Base-by-base conservation (phyloP, 2,329 filamentous ascomycete species). In the Lojkania enalia region DNA sequence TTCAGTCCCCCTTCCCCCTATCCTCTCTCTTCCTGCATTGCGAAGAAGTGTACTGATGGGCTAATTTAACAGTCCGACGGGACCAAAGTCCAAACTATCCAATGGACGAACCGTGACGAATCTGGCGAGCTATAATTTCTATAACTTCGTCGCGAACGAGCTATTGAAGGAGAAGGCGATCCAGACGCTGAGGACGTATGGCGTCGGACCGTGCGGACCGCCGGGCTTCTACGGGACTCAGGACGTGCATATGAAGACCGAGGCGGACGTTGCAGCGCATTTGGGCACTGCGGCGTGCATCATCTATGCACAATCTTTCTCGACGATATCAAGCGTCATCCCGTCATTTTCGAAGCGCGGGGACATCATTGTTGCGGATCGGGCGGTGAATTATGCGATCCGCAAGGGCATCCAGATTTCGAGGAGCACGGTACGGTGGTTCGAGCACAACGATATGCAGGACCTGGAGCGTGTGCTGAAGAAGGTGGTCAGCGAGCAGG, bases 191-290 rank as follows among this genome's bases (percentile, higher is more conserved):
- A 88, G 92, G 48, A 95, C 88, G 15, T 99, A 99, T 61, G 94
- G 94, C 44, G 95, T 99, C 30, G 95, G 94, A 6, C 92, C 94
- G 45, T 99, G 94, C 67, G 94, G 94, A 15, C 94, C 94, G 14
- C 94, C 94, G 4, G 91, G 95, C 54, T 99, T 99, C 75, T 99
- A 99, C 74, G 94, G 91, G 54, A 99, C 90, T 21, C 92, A 97
- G 70, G 94, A 99, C 72, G 91, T 97, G 35, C 94, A 99, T 71
- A 92, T 96, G 83, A 94, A 95, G 76, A 90, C 90, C 13, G 94
- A 99, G 73, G 83, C 88, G 44, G 92, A 97, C 67, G 91, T 99
- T 63, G 90, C 94, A 18, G 82, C 87, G 7, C 95, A 92, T 66
- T 74, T 99, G 19, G 94, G 94, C 18, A 89, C 88, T 1, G 84